A percentile compares a stretch with the other conserved stretches of the same genome.
These are phyloP conservation scores for Cladophialophora psammophila DNA, from an alignment of 2,329 filamentous ascomycete genomes.

Conservation along the genomic window DNA sequence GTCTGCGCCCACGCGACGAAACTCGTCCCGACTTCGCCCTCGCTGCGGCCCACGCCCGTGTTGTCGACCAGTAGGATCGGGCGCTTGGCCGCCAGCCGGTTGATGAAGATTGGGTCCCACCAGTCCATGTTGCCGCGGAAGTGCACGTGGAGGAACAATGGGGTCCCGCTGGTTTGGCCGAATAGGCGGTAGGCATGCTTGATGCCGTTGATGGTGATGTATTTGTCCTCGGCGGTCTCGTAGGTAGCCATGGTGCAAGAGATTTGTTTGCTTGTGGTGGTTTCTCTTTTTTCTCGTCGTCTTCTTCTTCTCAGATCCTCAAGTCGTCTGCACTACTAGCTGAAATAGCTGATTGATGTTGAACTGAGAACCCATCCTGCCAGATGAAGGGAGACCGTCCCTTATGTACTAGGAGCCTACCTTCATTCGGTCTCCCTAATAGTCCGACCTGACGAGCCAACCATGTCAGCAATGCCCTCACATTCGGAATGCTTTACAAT, in stretches of 20 bases:
- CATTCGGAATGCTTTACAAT: background rate
- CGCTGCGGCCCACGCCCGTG: conserved; percentile 56
- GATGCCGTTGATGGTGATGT: conserved; percentile 36
- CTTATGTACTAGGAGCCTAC: background rate
- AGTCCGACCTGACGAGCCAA: background rate
- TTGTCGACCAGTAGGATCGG: conserved; percentile 59
- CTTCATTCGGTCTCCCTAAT: background rate
- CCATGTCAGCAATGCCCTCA: background rate
- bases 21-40: conserved; percentile 53
- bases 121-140: conserved; percentile 43
- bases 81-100: conserved; percentile 52
- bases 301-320: background rate
- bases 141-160: conserved; percentile 42
- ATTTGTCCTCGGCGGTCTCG: conserved; percentile 40
- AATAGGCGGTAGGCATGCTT: conserved; percentile 41
- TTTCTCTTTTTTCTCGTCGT: too few species aligned
- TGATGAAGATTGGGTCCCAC: conserved; percentile 55
- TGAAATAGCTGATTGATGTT: background rate
- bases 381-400: background rate
- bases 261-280: background rate
- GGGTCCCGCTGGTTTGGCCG: conserved; percentile 34
- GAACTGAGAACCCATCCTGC: background rate
- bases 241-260: conserved; percentile 38
- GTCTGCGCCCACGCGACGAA: conserved; percentile 47
- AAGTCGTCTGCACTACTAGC: background rate